These are phyloP conservation scores for Trichoderma aggressivum DNA, from an alignment of 2,329 filamentous ascomycete species.

Conservation along the genomic window DNA sequence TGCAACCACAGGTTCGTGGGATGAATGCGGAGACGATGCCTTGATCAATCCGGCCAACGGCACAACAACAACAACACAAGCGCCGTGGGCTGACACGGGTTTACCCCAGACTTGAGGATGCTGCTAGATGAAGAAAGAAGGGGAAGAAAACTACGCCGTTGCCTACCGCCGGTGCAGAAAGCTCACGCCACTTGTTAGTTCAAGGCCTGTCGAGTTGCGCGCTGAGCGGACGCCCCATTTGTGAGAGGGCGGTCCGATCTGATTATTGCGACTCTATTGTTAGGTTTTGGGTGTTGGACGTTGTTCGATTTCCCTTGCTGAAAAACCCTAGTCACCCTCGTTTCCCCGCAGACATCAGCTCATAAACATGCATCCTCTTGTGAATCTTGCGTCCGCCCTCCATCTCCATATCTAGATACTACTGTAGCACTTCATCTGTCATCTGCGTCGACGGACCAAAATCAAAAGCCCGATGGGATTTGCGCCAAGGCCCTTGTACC, in stretches of 20 bases:
- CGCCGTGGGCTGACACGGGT: neutral
- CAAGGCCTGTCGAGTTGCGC: neutral
- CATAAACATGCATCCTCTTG: neutral
- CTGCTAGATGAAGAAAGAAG: neutral
- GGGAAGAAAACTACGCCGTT: neutral
- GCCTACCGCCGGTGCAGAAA: neutral
- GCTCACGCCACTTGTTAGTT: neutral
- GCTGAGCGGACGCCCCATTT: slow-evolving; percentile 7
- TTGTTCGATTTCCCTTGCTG: neutral
- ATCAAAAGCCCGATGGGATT: neutral
- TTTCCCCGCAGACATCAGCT: neutral
- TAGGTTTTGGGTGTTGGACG: neutral
- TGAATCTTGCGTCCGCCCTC: neutral
- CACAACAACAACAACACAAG: neutral
- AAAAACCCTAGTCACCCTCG: neutral
- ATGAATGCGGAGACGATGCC: neutral
- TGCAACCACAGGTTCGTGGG: neutral
- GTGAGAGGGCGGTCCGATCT: neutral
- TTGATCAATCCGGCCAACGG: neutral
- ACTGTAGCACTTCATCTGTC: neutral
- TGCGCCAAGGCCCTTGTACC: neutral
- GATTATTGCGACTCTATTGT: neutral
- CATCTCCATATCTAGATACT: neutral
- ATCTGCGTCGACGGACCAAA: neutral
- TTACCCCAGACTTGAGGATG: neutral